Conservation (phyloP, 208 protist species). For the Porcisia hertigi region DNA sequence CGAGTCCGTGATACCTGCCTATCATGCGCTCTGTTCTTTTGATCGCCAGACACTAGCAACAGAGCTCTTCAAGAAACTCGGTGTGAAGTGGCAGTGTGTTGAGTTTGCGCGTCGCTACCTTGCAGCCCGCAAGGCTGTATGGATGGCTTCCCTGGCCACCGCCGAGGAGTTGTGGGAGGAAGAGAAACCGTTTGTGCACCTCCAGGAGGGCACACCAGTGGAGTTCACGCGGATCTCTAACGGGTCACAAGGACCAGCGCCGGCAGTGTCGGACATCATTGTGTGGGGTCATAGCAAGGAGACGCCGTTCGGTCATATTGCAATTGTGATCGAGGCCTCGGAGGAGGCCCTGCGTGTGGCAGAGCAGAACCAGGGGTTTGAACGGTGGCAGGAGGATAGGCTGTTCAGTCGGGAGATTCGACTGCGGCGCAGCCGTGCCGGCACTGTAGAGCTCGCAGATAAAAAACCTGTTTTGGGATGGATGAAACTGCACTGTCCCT, state of each 20-base stretch:
- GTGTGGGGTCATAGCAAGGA: constrained; percentile 54
- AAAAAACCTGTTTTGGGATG: constrained; percentile 65
- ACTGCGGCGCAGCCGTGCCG: constrained; percentile 22
- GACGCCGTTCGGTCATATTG: constrained; percentile 63
- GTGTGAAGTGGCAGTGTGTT: constrained; percentile 69
- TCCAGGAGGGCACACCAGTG: constrained; percentile 33
- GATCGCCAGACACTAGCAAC: constrained; percentile 19
- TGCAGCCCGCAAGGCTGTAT: constrained; percentile 66
- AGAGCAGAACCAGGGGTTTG: constrained; percentile 77
- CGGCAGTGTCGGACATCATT: constrained; percentile 54
- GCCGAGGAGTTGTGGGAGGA: constrained; percentile 58
- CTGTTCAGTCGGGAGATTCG: constrained; percentile 59
- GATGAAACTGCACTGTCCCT: constrained; percentile 45
- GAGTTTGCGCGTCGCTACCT: constrained; percentile 79
- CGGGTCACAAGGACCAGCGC: constrained; percentile 26
- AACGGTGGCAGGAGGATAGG: constrained; percentile 44
- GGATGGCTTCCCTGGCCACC: constrained; percentile 52
- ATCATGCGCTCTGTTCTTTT: constrained; percentile 43
- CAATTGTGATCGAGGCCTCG: constrained; percentile 49
- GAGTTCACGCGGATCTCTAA: constrained; percentile 38
- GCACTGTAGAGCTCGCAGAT: constrained; percentile 44
- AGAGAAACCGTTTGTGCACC: constrained; percentile 27
- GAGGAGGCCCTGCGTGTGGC: constrained; percentile 43
- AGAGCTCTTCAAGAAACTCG: constrained; percentile 39
- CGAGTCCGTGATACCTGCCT: constrained; percentile 38